Evolutionary conservation across 768 basidiomycete genomes (phyloP).

Genomic region (Pleurotus citrinopileatus): DNA sequence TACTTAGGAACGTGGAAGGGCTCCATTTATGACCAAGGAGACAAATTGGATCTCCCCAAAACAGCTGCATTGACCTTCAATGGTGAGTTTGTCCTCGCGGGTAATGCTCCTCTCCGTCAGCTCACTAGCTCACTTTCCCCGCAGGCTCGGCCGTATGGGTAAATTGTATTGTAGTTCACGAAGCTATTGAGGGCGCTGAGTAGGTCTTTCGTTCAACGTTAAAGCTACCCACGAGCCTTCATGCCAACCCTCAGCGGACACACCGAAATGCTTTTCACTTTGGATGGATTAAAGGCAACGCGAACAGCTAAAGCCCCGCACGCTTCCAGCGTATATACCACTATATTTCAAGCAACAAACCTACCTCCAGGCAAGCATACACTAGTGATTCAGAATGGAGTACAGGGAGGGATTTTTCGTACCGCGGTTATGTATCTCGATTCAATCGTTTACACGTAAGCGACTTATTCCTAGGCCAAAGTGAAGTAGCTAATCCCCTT

Average conservation of each 20-base stretch:
- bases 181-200: no score
- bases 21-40: background rate
- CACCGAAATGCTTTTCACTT: background rate
- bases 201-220: no score
- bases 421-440: background rate
- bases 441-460: background rate
- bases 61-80: background rate
- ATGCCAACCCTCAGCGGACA: background rate
- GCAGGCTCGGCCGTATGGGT: background rate
- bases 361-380: background rate
- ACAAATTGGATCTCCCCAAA: background rate
- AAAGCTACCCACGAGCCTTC: no score
- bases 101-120: no score
- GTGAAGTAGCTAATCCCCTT: no score
- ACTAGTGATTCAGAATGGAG: background rate
- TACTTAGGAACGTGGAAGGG: background rate
- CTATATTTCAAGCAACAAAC: background rate
- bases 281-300: background rate
- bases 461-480: no score
- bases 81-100: no score
- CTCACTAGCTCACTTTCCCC: no score
- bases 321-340: background rate
- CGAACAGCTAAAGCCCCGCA: background rate
- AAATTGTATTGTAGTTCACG: background rate
- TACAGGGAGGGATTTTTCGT: background rate